Base-by-base conservation (phyloP, 2,329 filamentous ascomycete genomes). In the Talaromyces pinophilus region DNA sequence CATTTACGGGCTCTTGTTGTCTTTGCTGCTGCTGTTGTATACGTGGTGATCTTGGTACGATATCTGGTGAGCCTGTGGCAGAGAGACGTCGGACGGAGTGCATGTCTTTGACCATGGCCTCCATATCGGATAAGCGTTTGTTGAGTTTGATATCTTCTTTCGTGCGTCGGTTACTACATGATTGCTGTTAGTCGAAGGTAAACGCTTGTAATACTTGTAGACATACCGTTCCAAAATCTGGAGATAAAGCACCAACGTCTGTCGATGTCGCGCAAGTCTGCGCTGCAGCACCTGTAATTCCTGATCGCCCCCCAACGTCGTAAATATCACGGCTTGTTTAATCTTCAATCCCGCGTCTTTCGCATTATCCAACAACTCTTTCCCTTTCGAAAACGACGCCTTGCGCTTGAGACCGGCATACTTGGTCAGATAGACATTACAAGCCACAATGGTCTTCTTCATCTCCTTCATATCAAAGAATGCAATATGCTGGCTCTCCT, bases 151-250 rank as follows among this genome's bases (percentile, higher is more conserved):
- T 48, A 35, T 66, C 42, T 48, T 61, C 59, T 57, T 59, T 54
- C 2, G 11, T 17, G 7, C 46, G 40, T 28, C 59, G 57, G 19
- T 62, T 40, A 8, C 62, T 64, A 55, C 42, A 30, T 10, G 0
- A 15, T 25, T 6, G 3, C 19, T 25, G 28, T 54, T 6, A 19
- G 28, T 22, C 1, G 15, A 35, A 40, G 11, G 4, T 4, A 0
- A 17, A 3, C 38, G 2, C 13, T 33, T 33, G 30, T 7, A 33
- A 33, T 33, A 8, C 7, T 3, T 8, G 30, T 8, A 10, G 19
- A 46, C 67, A 10, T 59, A 69, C 68, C 67, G 65, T 55, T 69
- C 62, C 11, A 70, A 59, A 19, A 70, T 67, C 33, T 68, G 66
- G 19, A 70, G 65, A 40, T 70, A 70, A 1, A 70, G 67, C 0